Evolutionary conservation across 108 stramenopile species (phyloP), one percentile per base, ranked within the genome.

Genomic region (Fistulifera solaris): DNA sequence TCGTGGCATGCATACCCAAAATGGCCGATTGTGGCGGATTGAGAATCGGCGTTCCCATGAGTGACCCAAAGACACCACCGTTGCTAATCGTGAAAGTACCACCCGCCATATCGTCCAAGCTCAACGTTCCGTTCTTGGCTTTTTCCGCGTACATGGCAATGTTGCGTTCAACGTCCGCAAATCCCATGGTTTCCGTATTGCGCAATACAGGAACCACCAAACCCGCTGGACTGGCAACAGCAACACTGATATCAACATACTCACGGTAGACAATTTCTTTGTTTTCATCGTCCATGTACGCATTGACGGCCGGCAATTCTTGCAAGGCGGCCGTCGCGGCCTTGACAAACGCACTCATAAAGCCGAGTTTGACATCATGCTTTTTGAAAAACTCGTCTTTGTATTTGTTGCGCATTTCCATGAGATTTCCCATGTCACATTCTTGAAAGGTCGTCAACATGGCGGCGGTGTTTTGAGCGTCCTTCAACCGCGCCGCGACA

Each of bases 391-490:
- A 99, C 43, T 75, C 94, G 31, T 99, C 97, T 76, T 98, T 96
- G 77, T 98, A 78, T 38, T 72, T 75, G 60, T 79, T 77, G 52
- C 98, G 89, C 80, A 98, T 71, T 62, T 94, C 95, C 87, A 99
- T 98, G 35, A 98, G 75, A 39, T 77, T 76, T 21, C 91, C 84
- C 98, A 99, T 97, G 72, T 99, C 98, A 43, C 89, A 83, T 70
- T 99, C 98, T 71, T 99, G 97, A 80, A 99, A 99, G 63, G 98
- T 99, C 39, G 98, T 99, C 39, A 99, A 83, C 95, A 96, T 96
- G 59, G 98, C 98, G 14, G 96, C 95, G 8, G 95, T 96, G 72
- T 96, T 96, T 81, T 99, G 98, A 15, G 97, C 93, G 57, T 96
- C 95, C 77, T 97, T 98, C 51, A 99, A 87, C 38, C 98, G 85